Evolutionary conservation across 495 filamentous ascomycete genomes (phyloP), one percentile per base, ranked within the genome.

Genomic region (Talaromyces borbonicus): DNA sequence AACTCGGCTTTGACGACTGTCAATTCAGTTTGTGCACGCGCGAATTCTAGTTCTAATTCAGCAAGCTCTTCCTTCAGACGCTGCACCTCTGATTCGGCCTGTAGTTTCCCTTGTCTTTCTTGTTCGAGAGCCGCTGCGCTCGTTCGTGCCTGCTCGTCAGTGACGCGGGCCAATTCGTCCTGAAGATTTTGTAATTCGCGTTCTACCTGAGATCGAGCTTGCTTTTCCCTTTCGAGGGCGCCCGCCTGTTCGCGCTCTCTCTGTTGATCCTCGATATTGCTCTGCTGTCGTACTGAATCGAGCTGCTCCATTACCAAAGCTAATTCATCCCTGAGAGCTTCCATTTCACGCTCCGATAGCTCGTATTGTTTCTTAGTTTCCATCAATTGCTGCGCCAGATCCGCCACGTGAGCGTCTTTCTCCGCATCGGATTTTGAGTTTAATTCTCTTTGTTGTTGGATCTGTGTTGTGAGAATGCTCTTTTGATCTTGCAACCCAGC

Each of bases 1-100:
- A 97, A 82, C 67, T 98, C 92, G 4, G 92, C 92, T 60, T 85
- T 87, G 46, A 85, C 85, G 64, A 98, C 79, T 37, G 90, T 90
- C 47, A 94, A 69, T 57, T 97, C 92, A 29, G 90, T 97, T 47
- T 88, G 87, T 38, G 93, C 70, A 46, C 87, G 80, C 37, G 89
- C 84, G 47, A 95, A 73, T 61, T 92, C 86, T 52, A 78, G 74
- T 57, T 93, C 89, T 42, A 93, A 71, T 23, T 76, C 69, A 9
- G 82, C 74, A 59, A 92, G 70, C 55, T 94, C 87, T 8, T 70
- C 64, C 40, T 67, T 67, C 31, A 68, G 48, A 40, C 12, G 37
- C 25, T 40, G 37, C 11, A 25, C 37, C 25, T 40, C 37, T 40
- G 18, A 23, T 41, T 26, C 23, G 5, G 38, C 38, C 26, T 9